Evolutionary conservation across 345 rosid genomes (phyloP), one percentile per base, ranked within the genome.

Genomic region (Moringa oleifera): DNA sequence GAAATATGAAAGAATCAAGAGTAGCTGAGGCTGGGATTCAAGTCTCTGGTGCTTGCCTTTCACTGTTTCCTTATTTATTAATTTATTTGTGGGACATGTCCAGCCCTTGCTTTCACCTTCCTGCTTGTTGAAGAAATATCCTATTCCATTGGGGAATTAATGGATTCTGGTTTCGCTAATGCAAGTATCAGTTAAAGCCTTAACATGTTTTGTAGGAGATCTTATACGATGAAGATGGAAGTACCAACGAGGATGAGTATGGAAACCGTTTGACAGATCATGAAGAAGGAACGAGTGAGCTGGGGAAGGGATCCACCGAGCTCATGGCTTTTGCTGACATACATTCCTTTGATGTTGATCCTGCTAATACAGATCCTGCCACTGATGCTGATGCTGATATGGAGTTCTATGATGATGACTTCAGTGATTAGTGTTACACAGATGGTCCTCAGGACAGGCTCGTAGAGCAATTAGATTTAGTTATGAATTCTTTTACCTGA

Each of bases 341-440:
- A 51, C 79, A 71, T 57, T 78, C 77, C 51, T 59, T 76, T 64
- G 87, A 75, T 31, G 60, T 65, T 70, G 74, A 60, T 75, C 73
- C 73, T 59, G 55, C 75, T 37, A 72, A 58, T 20, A 83, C 73
- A 60, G 75, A 75, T 59, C 78, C 66, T 53, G 67, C 83, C 23
- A 72, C 76, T 51, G 84, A 84, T 22, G 82, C 81, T n/a, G 89
- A 79, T 71, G 23, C 63, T 49, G 79, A 71, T 65, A 75, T 83
- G 37, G 82, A 76, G 70, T 83, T 85, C 71, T 69, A 80, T 62
- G 79, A 79, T 25, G 83, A 80, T 66, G 87, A 76, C 63, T 69
- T 76, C 33, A 80, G 81, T 64, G 79, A 75, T 61, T 51, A 45
- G 22, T 36, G 41, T 15, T 1, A 20, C 51, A 51, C 55, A 23